Percentiles rank a stretch among this genome's conserved stretches.
Conservation (phyloP, 495 filamentous ascomycete genomes). For the Thermochaetoides thermophila region DNA sequence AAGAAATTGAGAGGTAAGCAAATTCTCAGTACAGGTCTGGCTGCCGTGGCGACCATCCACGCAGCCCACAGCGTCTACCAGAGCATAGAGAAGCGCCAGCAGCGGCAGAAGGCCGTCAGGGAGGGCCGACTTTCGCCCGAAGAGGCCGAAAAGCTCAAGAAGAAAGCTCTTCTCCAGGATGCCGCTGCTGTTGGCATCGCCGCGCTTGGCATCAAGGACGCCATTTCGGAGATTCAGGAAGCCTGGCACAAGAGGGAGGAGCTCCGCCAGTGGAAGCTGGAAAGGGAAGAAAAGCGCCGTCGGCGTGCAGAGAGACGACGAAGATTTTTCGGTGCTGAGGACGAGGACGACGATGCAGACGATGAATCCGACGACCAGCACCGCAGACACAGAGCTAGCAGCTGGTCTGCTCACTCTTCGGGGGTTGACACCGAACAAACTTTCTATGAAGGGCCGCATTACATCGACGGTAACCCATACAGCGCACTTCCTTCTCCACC, state of each 20-base stretch:
- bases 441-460: conserved; percentile 28
- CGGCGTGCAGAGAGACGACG: conserved; percentile 24
- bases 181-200: conserved; percentile 70
- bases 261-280: conserved; percentile 27
- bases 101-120: conserved; percentile 50
- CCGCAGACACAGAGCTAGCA: conserved; percentile 25
- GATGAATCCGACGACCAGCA: conserved; percentile 4
- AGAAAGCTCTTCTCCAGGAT: conserved; percentile 61
- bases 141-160: conserved; percentile 59
- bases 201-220: conserved; percentile 72
- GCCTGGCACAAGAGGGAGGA: conserved; percentile 27
- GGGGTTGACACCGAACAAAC: conserved; percentile 20
- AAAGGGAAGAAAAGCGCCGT: conserved; percentile 25
- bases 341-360: conserved; percentile 6
- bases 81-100: conserved; percentile 58
- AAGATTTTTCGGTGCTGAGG: conserved; percentile 3
- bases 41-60: conserved; percentile 79
- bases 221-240: conserved; percentile 48
- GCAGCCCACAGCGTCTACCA: conserved; percentile 68
- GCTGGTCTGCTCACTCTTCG: conserved; percentile 21
- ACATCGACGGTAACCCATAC: conserved; percentile 40
- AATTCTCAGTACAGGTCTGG: conserved; percentile 67
- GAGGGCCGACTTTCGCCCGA: conserved; percentile 61
- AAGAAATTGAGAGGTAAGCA: conserved; percentile 78
- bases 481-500: conserved; percentile 27